Conservation (phyloP, 306 rosid genomes). For the Urtica urens region DNA sequence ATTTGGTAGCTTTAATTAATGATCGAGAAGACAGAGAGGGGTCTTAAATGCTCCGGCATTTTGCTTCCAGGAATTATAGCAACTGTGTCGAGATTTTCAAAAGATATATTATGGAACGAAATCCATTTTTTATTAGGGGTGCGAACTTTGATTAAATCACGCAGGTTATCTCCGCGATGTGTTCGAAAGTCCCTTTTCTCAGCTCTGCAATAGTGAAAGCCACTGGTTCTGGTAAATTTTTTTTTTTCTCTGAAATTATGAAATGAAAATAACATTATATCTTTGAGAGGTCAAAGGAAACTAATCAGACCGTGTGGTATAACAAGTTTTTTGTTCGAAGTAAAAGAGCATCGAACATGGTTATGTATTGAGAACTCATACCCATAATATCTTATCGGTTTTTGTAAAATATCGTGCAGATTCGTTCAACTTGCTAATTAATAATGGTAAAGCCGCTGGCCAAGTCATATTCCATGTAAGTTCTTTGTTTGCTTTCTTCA, state of each 20-base stretch:
- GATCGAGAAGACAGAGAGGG: too few species aligned
- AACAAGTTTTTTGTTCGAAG: too few species aligned
- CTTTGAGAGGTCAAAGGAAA: too few species aligned
- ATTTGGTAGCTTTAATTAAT: too few species aligned
- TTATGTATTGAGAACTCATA: not conserved
- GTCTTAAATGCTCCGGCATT: too few species aligned
- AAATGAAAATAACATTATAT: too few species aligned
- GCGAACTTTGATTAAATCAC: conserved; percentile 16
- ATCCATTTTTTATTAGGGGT: not conserved
- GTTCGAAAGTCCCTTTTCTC: conserved; percentile 88
- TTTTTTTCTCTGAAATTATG: not conserved
- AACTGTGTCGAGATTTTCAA: too few species aligned
- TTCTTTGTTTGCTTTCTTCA: too few species aligned
- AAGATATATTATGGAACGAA: too few species aligned
- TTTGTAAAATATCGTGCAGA: conserved; percentile 29
- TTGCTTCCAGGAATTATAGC: too few species aligned
- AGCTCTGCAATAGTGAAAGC: conserved; percentile 85
- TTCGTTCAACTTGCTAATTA: conserved; percentile 85
- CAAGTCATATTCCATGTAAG: conserved; percentile 97
- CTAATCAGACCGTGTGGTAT: too few species aligned
- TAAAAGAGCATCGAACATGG: too few species aligned
- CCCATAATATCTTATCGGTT: not conserved
- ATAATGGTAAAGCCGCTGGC: conserved; percentile 85
- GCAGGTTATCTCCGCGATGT: conserved; percentile 93
- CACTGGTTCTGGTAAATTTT: conserved; percentile 56